Evolutionary conservation across 1,284 basidiomycete species (phyloP), one percentile per base, ranked within the genome.

Genomic region (Ganoderma multipileum): DNA sequence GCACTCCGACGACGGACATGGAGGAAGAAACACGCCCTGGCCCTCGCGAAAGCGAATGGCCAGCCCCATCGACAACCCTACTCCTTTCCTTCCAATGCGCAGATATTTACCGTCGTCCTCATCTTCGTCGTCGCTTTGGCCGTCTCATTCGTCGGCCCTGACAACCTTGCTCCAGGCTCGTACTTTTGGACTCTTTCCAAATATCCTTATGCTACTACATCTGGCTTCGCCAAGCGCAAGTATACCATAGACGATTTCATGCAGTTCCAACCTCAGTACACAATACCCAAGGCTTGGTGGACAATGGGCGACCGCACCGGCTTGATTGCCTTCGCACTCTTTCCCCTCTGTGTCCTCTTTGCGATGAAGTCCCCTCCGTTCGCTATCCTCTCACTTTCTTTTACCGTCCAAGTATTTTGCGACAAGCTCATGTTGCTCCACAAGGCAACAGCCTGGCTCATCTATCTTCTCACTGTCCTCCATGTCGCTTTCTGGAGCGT

Each of bases 311-410:
- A 87, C 38, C 84, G 95, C 28, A 87, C 90, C 11, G 95, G 95
- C 0, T 83, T 92, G 69, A 90, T 95, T 67, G 89, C 92, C 2
- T 95, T 94, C 75, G 89, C 93, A 1, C 84, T 96, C 38, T 84
- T 94, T 38, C 95, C 95, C 0, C 84, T 96, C 20, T 89, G 89
- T 65, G 84, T 96, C 65, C 83, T 95, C 12, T 86, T 95, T 68
- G 94, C 91, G 3, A 85, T 96, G 78, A 96, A 95, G 79, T 85
- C 92, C 3, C 90, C 92, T 14, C 95, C 95, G 0, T 91, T 95
- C 75, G 94, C 94, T 61, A 76, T 95, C 57, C 88, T 95, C 74
- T 89, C 94, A n/a, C 83, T 91, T 30, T 87, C 89, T 0, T 87
- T 87, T 70, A 84, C 92, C 68, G 87, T 89, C 30, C 89, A 93